phyloP scores from a whole-genome alignment of 1,284 basidiomycete species.

The Trichosporon sp. region DNA sequence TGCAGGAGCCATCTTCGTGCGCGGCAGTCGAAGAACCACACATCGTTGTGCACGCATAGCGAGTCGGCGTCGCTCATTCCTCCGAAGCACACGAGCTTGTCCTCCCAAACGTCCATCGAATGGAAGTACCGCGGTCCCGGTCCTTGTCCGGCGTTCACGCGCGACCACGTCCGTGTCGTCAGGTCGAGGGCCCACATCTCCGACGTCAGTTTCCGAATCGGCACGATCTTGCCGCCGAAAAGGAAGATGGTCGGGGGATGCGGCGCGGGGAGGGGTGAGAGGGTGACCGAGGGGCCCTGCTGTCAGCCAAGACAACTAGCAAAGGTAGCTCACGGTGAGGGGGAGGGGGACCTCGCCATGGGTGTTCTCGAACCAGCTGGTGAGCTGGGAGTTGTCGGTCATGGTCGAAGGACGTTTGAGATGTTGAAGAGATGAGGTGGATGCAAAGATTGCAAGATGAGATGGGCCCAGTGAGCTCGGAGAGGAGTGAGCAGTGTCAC shows the following conservation, averaged over 20 bases:
- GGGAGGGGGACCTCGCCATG: slow-evolving; percentile 83
- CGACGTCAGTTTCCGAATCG: slow-evolving; percentile 80
- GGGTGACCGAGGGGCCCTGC: slow-evolving; percentile 51
- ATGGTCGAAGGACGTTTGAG: slow-evolving; percentile 10
- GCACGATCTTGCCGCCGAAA: slow-evolving; percentile 81
- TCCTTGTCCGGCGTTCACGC: slow-evolving; percentile 61
- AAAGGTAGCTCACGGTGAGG: slow-evolving; percentile 69
- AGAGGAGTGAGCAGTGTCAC: slow-evolving; percentile 2
- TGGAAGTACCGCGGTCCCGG: slow-evolving; percentile 83
- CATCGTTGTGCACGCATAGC: slow-evolving; percentile 76
- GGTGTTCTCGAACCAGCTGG: slow-evolving; percentile 78
- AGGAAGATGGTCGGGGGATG: slow-evolving; percentile 50
- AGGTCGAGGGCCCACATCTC: slow-evolving; percentile 87
- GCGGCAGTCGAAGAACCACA: slow-evolving; percentile 77
- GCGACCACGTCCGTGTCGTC: slow-evolving; percentile 74
- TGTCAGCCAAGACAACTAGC: slow-evolving; percentile 6
- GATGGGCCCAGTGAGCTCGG: not conserved
- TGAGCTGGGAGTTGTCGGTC: slow-evolving; percentile 62
- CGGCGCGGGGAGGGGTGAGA: slow-evolving; percentile 46
- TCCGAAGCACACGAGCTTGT: slow-evolving; percentile 84
- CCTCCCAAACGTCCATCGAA: slow-evolving; percentile 84
- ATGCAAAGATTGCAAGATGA: not conserved
- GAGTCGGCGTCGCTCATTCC: slow-evolving; percentile 72
- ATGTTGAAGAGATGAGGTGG: not conserved
- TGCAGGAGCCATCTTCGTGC: slow-evolving; percentile 68